Evolutionary conservation across 257 asterid species (phyloP).

Genomic region (Petrea volubilis): DNA sequence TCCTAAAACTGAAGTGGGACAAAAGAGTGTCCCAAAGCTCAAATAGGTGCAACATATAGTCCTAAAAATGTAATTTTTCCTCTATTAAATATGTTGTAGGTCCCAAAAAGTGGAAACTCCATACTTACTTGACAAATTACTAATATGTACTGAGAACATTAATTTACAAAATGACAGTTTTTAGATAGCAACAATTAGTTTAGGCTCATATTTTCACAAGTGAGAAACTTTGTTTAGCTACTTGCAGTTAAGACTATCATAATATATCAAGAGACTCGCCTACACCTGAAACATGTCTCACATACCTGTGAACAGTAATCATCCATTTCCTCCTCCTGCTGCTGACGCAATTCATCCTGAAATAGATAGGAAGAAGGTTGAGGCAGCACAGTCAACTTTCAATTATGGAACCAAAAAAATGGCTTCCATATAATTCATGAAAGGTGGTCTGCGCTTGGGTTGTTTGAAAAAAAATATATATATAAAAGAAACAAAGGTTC

Average conservation of each 20-base stretch:
- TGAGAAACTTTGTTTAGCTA: not conserved
- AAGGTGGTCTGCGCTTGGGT: not conserved
- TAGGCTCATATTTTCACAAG: not conserved
- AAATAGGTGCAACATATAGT: too few relatives aligned
- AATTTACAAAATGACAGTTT: not conserved
- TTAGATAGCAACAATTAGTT: not conserved
- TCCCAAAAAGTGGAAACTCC: not conserved
- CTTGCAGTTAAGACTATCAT: not conserved
- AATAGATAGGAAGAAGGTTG: constrained; percentile 25
- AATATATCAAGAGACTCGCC: not conserved
- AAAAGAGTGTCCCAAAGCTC: too few relatives aligned
- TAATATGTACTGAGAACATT: not conserved
- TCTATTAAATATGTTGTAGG: not conserved
- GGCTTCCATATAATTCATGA: not conserved
- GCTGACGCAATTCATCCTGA: constrained; percentile 95
- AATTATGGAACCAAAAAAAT: constrained; percentile 15
- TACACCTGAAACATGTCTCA: constrained; percentile 16
- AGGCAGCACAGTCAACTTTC: not conserved
- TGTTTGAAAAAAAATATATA: not conserved
- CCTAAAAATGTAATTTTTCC: not conserved
- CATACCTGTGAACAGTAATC: constrained; percentile 97
- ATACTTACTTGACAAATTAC: not conserved
- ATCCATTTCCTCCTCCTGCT: constrained; percentile 92
- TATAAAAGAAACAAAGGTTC: not conserved
- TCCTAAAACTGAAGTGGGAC: too few relatives aligned